Evolutionary conservation across 352 stramenopile species (phyloP), one percentile per base, ranked within the genome.

Genomic region (Aphanomyces cochlioides): DNA sequence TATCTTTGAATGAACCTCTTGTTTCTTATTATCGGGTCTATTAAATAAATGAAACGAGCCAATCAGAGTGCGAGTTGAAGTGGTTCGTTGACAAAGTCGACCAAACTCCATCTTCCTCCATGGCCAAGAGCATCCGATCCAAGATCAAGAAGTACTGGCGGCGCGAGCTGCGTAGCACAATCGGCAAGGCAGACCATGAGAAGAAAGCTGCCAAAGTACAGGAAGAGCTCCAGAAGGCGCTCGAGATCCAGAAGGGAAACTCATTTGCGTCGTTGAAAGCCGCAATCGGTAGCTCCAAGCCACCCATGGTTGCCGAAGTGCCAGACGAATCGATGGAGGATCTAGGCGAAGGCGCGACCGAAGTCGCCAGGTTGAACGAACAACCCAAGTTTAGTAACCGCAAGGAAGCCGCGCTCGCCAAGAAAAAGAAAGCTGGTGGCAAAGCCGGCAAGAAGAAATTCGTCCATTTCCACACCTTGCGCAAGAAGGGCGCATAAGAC

Each of bases 121-220:
- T 95, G 87, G 87, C 85, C 61, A 95, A 95, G 83, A 89, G 82
- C 82, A 75, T 95, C 76, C 85, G 87, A 73, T 95, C 87, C 64
- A 95, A 95, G 80, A 91, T 95, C 78, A 95, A 95, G 83, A 85
- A 86, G 74, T 88, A 86, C 77, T 95, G 92, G 80, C 87, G 87
- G 73, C 90, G 84, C 73, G 85, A 95, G 79, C 78, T 95, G 70
- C 84, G 85, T 60, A 85, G 92, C 76, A 82, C 81, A 66, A 85
- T 95, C 67, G 87, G 87, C 56, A 84, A 91, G 72, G 85, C 85
- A 37, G 85, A 90, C 76, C 77, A 88, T 72, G 77, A 76, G 28
- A 68, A 84, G 56, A 83, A 88, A 73, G 83, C 92, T 64, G 81
- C 81, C 66, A 87, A 90, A 60, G 91, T 95, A 76, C 87, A 95